phyloP scores from a whole-genome alignment of 2,329 filamentous ascomycete species.

The Talaromyces sp. region DNA sequence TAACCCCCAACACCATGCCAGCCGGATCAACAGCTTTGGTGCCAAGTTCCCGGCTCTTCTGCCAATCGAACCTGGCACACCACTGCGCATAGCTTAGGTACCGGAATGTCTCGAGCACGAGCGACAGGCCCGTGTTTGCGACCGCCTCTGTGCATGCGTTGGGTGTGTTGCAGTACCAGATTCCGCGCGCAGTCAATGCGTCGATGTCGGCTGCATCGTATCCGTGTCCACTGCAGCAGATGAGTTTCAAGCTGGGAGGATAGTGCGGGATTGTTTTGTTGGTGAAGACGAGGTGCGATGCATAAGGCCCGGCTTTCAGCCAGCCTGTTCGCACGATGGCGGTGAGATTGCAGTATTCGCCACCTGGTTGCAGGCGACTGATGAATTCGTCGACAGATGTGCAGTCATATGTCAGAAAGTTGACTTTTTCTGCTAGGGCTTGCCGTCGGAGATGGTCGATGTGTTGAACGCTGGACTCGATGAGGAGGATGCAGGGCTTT shows the following conservation, averaged over 20 bases:
- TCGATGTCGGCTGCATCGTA: conserved; percentile 7
- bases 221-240: conserved; percentile 7
- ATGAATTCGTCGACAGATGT: conserved; percentile 9
- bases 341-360: conserved; percentile 21
- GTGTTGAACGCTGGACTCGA: conserved; percentile 6
- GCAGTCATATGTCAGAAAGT: conserved; percentile 7
- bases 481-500: conserved; percentile 6
- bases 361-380: conserved; percentile 21
- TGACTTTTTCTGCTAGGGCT: conserved; percentile 11
- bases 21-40: too few relatives aligned
- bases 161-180: conserved; percentile 9
- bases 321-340: conserved; percentile 28
- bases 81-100: not conserved
- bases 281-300: conserved; percentile 22
- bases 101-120: conserved; percentile 13
- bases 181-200: conserved; percentile 7
- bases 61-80: too few relatives aligned
- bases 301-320: conserved; percentile 26
- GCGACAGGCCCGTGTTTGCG: conserved; percentile 6
- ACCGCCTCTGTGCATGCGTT: conserved; percentile 7
- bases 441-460: conserved; percentile 6
- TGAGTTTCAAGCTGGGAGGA: conserved; percentile 4
- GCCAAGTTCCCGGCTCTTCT: too few relatives aligned
- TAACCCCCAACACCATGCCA: conserved; percentile 11
- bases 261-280: conserved; percentile 15